phyloP scores from a whole-genome alignment of 768 basidiomycete genomes.

The Pulveroboletus sp. region DNA sequence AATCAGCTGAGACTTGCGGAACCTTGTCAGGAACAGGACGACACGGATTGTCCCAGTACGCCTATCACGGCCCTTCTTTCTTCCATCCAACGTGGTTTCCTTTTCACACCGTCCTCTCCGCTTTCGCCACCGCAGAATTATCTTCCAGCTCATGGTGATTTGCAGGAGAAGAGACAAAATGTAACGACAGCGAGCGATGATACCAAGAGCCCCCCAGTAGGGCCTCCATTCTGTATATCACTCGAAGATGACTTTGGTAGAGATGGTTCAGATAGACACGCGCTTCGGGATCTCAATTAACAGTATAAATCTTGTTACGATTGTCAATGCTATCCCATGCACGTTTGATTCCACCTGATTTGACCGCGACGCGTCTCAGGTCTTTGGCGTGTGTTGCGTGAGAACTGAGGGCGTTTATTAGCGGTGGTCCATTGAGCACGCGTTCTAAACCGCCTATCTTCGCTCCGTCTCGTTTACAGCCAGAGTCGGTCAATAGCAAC shows the following conservation, averaged over 20 bases:
- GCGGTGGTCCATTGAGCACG: background rate
- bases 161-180: conserved; percentile 8
- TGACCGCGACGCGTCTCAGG: conserved; percentile 18
- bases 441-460: conserved; percentile 4
- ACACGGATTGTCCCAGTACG: conserved; percentile 37
- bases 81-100: conserved; percentile 62
- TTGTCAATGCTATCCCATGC: conserved; percentile 6
- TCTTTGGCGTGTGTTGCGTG: conserved; percentile 23
- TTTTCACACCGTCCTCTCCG: conserved; percentile 59
- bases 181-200: background rate
- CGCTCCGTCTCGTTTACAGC: background rate
- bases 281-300: conserved; percentile 25
- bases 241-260: conserved; percentile 5
- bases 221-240: conserved; percentile 6
- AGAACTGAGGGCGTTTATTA: conserved; percentile 17
- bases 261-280: conserved; percentile 20
- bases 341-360: background rate
- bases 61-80: conserved; percentile 62
- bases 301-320: background rate
- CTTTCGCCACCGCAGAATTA: conserved; percentile 55
- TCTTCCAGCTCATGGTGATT: conserved; percentile 5
- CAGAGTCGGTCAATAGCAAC: background rate
- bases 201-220: background rate
- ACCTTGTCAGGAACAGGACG: conserved; percentile 1
- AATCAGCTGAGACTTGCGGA: background rate